Conservation (phyloP, 2,329 filamentous ascomycete species). For the Diplodia sapinea region DNA sequence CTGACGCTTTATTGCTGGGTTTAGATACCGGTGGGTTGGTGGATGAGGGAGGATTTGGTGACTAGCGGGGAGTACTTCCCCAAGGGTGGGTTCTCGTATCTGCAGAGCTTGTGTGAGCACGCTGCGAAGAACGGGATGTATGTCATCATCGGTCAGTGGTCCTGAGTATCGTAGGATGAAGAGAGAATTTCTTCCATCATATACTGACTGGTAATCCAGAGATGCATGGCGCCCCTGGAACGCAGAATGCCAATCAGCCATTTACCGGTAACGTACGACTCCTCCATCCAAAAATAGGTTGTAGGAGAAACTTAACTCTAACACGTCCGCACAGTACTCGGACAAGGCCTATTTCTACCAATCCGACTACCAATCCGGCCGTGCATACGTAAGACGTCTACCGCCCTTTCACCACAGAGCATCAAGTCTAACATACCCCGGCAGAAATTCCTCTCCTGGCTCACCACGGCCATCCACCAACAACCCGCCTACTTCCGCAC, state of each 20-base stretch:
- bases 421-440: too few species aligned
- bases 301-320: not conserved
- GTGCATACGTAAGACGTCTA: constrained; percentile 45
- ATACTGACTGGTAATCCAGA: not conserved
- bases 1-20: not conserved
- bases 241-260: constrained; percentile 54
- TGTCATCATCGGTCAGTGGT: constrained; percentile 52
- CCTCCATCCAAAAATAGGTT: not conserved
- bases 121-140: constrained; percentile 59
- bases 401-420: not conserved
- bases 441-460: constrained; percentile 60
- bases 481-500: constrained; percentile 55
- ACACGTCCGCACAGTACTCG: constrained; percentile 39
- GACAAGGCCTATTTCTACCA: constrained; percentile 60
- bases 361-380: constrained; percentile 60
- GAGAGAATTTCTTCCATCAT: not conserved
- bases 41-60: constrained; percentile 59
- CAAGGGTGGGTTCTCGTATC: constrained; percentile 33
- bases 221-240: constrained; percentile 57
- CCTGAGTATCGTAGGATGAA: not conserved
- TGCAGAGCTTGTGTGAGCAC: constrained; percentile 54
- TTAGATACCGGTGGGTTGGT: constrained; percentile 61
- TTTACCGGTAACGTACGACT: constrained; percentile 53
- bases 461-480: constrained; percentile 59
- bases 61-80: constrained; percentile 58